A percentile compares a stretch with the other conserved stretches of the same genome.
Evolutionary conservation across 2,329 filamentous ascomycete genomes (phyloP).

Genomic region (Dichotomopilus funicola): DNA sequence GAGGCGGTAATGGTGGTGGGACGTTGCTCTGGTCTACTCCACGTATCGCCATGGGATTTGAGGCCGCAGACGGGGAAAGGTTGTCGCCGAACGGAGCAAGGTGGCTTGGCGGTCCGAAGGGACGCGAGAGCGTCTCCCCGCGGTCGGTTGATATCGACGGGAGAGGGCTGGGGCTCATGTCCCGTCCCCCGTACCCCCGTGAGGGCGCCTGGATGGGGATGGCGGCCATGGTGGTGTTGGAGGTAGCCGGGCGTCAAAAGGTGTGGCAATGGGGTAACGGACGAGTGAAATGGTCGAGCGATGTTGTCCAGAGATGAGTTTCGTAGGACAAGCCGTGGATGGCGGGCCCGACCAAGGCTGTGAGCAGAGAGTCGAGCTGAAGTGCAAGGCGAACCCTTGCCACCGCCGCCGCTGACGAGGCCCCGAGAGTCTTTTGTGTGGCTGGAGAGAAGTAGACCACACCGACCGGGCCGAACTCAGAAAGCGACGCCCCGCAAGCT

Average conservation of each 20-base stretch:
- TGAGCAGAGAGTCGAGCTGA: slow-evolving; percentile 11
- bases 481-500: not conserved
- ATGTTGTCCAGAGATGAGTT: not conserved
- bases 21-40: slow-evolving; percentile 30
- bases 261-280: not conserved
- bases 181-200: slow-evolving; percentile 18
- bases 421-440: not conserved
- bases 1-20: slow-evolving; percentile 43
- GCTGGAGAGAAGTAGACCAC: slow-evolving; percentile 12
- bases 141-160: slow-evolving; percentile 23
- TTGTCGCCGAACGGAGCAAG: slow-evolving; percentile 17
- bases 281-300: not conserved
- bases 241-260: not conserved
- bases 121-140: slow-evolving; percentile 14
- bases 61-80: slow-evolving; percentile 23
- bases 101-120: slow-evolving; percentile 14
- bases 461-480: not conserved
- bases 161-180: slow-evolving; percentile 17
- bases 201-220: slow-evolving; percentile 22
- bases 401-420: slow-evolving; percentile 12
- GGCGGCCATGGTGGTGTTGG: slow-evolving; percentile 18
- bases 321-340: not conserved
- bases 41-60: slow-evolving; percentile 37
- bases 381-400: slow-evolving; percentile 16
- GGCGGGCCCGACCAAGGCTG: not conserved